Evolutionary conservation across 345 rosid species (phyloP), one percentile per base, ranked within the genome.

Genomic region (Pelargonium nanum): DNA sequence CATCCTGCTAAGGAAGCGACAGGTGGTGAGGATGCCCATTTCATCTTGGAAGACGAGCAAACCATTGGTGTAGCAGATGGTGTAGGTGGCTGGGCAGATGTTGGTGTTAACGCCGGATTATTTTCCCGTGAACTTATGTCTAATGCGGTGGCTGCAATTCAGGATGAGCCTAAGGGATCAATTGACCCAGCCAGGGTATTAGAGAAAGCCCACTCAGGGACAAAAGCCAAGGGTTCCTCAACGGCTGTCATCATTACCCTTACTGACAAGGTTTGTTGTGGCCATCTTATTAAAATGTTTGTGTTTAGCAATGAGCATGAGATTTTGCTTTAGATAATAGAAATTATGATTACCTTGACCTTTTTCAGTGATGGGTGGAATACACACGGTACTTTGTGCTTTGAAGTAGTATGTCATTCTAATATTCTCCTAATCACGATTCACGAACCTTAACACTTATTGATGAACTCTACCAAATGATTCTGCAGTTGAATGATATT

Each of bases 71-170:
- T 93, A 69, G 99, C 99, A 24, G 99, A 93, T 81, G 99, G 99
- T 16, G 99, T 89, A 58, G 99, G 99, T 24, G 99, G 99, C 57
- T 93, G 99, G 99, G 99, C 97, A 6, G 97, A 93, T 65, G 87
- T 81, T 75, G 99, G 97, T 59, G 67, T 93, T 65, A 82, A 93
- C 72, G 71, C 99, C 1, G 99, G 97, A 53, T 21, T 63, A 55
- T 93, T 74, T 69, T 75, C 99, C 54, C 87, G 91, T 68, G 91
- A 89, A 66, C 88, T 93, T 26, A 93, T 93, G 95, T 77, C 83
- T 44, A 70, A 87, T 85, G 80, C 97, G 13, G 89, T 90, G 26
- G 25, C 66, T 63, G 99, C 87, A 2, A 82, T 90, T 70, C 83
- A 59, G 55, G 87, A 87, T 56, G 95, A 77, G 64, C 78, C 87